Evolutionary conservation across 176 grass and related monocot genomes (phyloP).

Genomic region (Otatea glauca): DNA sequence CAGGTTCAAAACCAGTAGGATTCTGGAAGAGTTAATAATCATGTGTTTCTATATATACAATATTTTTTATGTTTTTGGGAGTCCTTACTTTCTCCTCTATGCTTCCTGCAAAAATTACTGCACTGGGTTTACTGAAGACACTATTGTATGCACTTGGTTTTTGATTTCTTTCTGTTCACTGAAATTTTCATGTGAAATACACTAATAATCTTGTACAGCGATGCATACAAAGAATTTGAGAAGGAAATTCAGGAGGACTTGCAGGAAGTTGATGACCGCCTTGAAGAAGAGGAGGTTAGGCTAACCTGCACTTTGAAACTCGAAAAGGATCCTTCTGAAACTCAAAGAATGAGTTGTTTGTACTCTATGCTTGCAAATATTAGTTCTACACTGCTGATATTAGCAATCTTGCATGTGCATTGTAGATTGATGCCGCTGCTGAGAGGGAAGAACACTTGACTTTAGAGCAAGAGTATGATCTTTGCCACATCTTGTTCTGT

Average conservation of each 20-base stretch:
- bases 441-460: conserved; percentile 82
- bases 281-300: conserved; percentile 89
- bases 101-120: not conserved
- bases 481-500: not conserved
- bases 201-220: conserved; percentile 46
- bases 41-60: not conserved
- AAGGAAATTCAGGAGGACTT: conserved; percentile 95
- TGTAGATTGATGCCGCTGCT: conserved; percentile 95
- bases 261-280: conserved; percentile 72
- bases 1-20: conserved; percentile 13
- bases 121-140: not conserved
- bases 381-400: conserved; percentile 29
- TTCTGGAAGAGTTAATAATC: not conserved
- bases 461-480: conserved; percentile 76
- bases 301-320: not conserved
- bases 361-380: not conserved
- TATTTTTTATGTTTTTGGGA: not conserved
- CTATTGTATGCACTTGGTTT: not conserved
- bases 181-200: conserved; percentile 22
- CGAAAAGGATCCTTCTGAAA: too few species aligned
- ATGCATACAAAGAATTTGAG: conserved; percentile 96
- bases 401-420: conserved; percentile 6
- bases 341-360: not conserved
- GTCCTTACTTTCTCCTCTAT: not conserved
- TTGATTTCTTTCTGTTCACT: not conserved